Conservation (phyloP, 2,329 filamentous ascomycete species). For the Ceratocystis albifundus region DNA sequence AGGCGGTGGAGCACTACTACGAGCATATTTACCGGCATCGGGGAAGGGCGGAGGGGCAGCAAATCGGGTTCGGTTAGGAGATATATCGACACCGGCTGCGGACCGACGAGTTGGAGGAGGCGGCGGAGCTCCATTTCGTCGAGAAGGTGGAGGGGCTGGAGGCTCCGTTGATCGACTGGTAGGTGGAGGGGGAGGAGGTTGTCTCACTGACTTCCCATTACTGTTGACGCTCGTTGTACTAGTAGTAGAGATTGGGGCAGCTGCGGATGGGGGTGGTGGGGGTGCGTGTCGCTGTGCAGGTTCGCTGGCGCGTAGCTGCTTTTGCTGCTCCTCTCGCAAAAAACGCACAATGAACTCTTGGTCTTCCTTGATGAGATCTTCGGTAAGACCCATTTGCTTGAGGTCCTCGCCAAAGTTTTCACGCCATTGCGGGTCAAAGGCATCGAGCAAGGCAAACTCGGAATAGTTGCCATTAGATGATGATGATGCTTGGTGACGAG, state of each 20-base stretch:
- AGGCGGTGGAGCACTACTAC: constrained; percentile 36
- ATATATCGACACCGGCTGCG: constrained; percentile 39
- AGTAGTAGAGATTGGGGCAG: constrained; percentile 25
- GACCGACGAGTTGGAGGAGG: constrained; percentile 50
- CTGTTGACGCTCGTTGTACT: constrained; percentile 22
- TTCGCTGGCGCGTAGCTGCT: constrained; percentile 26
- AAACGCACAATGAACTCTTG: constrained; percentile 59
- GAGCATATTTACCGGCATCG: constrained; percentile 78
- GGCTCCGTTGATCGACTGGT: constrained; percentile 27
- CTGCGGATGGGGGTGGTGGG: constrained; percentile 22
- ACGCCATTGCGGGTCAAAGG: constrained; percentile 53
- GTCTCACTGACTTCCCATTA: constrained; percentile 24
- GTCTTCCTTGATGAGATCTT: constrained; percentile 56
- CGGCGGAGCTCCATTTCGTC: constrained; percentile 40
- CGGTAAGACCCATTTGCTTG: constrained; percentile 49
- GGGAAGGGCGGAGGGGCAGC: constrained; percentile 76
- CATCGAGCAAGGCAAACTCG: constrained; percentile 52
- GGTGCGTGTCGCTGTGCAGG: constrained; percentile 22
- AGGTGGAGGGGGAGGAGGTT: constrained; percentile 30
- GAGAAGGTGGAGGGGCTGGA: constrained; percentile 24
- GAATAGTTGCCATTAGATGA: constrained; percentile 30
- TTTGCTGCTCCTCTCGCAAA: constrained; percentile 45
- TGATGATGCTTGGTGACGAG: constrained; percentile 32
- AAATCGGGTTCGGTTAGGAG: constrained; percentile 54
- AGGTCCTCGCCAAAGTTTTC: constrained; percentile 55